Evolutionary conservation across 2,329 filamentous ascomycete genomes (phyloP).

Genomic region (Magnaporthiopsis rhizophila): DNA sequence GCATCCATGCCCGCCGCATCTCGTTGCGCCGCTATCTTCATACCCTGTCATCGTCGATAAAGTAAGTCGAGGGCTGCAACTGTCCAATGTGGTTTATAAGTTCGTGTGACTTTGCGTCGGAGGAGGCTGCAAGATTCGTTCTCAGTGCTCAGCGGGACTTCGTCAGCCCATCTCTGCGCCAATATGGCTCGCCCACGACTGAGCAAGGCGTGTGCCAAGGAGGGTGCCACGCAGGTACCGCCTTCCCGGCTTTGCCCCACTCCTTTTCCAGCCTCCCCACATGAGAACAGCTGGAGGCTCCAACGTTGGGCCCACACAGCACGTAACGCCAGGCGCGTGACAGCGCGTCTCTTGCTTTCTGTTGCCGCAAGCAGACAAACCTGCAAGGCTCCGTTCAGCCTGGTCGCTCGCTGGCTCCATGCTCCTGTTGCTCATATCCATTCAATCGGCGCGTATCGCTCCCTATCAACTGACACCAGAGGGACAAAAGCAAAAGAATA

Average conservation of each 20-base stretch:
- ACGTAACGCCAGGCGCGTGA: background rate
- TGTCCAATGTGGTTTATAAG: background rate
- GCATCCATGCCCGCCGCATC: background rate
- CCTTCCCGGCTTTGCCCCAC: background rate
- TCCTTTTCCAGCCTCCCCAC: background rate
- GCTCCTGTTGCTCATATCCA: background rate
- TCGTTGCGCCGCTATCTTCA: background rate
- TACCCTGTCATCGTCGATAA: constrained; percentile 8
- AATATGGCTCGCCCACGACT: background rate
- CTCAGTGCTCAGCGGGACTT: background rate
- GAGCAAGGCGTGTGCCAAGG: background rate
- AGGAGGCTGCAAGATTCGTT: background rate
- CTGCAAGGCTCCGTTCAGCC: background rate
- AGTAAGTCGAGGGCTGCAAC: background rate
- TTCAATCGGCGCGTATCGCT: background rate
- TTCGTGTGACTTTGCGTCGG: background rate
- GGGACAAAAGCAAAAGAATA: background rate
- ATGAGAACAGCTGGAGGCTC: no score
- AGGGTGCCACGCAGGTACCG: background rate
- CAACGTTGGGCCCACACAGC: background rate
- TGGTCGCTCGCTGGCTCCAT: background rate
- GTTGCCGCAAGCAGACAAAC: background rate
- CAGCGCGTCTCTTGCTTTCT: background rate
- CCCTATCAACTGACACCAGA: background rate
- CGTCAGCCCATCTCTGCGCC: background rate